phyloP scores from a whole-genome alignment of 345 rosid genomes.

The Turritis glabra region DNA sequence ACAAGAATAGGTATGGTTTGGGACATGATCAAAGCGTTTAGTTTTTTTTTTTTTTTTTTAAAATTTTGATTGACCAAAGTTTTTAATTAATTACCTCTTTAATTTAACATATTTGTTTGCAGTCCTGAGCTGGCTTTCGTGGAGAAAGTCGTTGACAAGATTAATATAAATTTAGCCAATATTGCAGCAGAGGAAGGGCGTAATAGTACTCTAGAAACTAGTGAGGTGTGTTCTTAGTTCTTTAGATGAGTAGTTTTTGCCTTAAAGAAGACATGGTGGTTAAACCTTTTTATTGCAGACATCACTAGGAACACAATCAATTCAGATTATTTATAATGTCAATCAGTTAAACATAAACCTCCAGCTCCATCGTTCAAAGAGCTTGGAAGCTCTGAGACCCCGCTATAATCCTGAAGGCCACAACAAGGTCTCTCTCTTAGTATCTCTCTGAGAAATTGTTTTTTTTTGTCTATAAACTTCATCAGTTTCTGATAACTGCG shows the following conservation, averaged over 20 bases:
- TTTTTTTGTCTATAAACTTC: not conserved
- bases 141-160: not conserved
- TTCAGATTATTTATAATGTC: not conserved
- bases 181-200: slow-evolving; percentile 1
- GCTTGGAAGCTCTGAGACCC: not conserved
- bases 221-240: not conserved
- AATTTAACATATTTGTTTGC: not conserved
- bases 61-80: not conserved
- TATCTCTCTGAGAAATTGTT: not conserved
- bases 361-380: not conserved
- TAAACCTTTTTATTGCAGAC: not conserved
- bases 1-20: not conserved
- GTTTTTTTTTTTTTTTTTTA: too few relatives aligned
- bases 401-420: not conserved
- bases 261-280: not conserved
- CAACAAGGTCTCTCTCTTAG: not conserved
- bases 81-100: not conserved
- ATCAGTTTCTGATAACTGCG: not conserved
- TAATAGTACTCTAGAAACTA: not conserved
- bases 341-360: not conserved
- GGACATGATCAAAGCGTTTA: not conserved
- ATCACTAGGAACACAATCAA: not conserved
- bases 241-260: not conserved
- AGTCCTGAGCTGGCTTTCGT: not conserved
- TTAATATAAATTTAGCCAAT: not conserved